These are phyloP conservation scores for Elsinoe australis DNA, from an alignment of 2,329 filamentous ascomycete genomes.

Conservation along the genomic window DNA sequence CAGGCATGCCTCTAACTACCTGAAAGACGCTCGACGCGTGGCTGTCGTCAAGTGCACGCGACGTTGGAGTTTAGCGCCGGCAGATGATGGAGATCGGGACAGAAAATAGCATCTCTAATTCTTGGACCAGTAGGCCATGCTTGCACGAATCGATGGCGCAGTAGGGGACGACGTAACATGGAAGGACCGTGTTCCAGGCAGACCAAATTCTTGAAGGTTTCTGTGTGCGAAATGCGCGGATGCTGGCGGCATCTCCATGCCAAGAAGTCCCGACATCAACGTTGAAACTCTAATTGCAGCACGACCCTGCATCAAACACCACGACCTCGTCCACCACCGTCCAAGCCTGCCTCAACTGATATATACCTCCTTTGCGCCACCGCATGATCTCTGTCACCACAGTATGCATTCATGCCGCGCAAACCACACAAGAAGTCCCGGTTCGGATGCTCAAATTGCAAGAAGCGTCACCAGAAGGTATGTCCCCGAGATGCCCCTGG, in stretches of 20 bases:
- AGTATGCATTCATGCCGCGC: slow-evolving; percentile 13
- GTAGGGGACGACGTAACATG: slow-evolving; percentile 4
- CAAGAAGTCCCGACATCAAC: background rate
- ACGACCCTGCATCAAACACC: slow-evolving; percentile 7
- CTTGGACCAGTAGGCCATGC: background rate
- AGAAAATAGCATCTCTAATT: too few relatives aligned
- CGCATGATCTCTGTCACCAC: background rate
- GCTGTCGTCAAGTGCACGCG: background rate
- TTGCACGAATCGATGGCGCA: background rate
- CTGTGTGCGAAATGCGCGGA: background rate
- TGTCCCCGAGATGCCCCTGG: background rate
- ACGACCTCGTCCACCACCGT: background rate
- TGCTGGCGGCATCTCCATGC: slow-evolving; percentile 4
- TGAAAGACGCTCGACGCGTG: background rate
- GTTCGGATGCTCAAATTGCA: slow-evolving; percentile 19
- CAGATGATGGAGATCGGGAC: too few relatives aligned
- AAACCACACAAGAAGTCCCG: slow-evolving; percentile 19
- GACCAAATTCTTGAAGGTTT: background rate
- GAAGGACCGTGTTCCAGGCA: slow-evolving; percentile 3
- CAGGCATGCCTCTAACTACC: background rate
- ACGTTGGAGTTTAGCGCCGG: background rate
- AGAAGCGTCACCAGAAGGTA: slow-evolving; percentile 19
- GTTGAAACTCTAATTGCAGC: too few relatives aligned
- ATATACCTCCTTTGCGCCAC: background rate
- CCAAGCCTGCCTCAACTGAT: background rate